Base-by-base conservation (phyloP, 805 yeast genomes). In the Candida boleticola region DNA sequence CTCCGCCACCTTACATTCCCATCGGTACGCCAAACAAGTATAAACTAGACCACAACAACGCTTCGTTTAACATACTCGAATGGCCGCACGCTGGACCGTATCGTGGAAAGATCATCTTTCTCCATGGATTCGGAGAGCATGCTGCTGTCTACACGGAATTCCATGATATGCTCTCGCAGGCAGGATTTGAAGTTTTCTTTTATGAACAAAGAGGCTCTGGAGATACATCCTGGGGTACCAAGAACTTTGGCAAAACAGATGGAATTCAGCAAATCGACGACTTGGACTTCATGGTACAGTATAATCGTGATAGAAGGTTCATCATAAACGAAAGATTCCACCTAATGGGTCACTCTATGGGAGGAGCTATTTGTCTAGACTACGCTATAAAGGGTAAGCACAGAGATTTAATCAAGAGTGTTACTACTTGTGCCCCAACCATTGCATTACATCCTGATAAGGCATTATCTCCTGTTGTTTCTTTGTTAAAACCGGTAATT, bases 201-300 rank as follows among this genome's bases (percentile, higher is more conserved):
- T 86, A 77, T 58, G 89, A 81, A 57, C 92, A 85, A 59, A 68
- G 90, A 55, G 95, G 93, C 0, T 77, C 88, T 6, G 90, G 90
- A 2, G 72, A 66, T 40, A 83, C 90, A 0, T 72, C 80, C 1
- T 72, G 76, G 1, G 80, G 79, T 20, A 17, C 16, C 13, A 69
- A 73, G 23, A 54, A 61, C 4, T 65, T 70, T 36, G 92, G 90
- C 6, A 57, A 60, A 19, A 78, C 88, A 1, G 68, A 77, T 53
- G 89, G 83, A 44, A 51, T 48, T 36, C 76, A 74, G 46, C 75
- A 78, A 1, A 80, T 77, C 53, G 66, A 72, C 20, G 90, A 82
- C 55, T 64, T 85, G 50, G 80, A 83, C 42, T 75, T 67, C 51
- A 31, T 31, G 4, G 22, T 31, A 16, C 11, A 31, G 21, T 31